Evolutionary conservation across 139 green algal species (phyloP).

Genomic region (Chlorella sp.): DNA sequence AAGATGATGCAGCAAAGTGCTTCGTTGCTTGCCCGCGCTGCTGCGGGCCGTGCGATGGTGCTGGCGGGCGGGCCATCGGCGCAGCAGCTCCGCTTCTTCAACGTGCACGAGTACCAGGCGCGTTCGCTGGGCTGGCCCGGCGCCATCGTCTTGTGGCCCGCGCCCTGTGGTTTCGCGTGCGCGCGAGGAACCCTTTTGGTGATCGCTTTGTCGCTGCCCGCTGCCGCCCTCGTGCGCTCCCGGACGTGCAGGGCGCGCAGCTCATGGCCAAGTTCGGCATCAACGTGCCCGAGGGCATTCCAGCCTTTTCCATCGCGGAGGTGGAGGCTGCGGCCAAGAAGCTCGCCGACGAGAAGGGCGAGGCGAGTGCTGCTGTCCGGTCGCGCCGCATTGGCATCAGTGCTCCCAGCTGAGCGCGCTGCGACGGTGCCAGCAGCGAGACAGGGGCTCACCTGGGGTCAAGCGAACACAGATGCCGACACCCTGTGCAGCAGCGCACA

Average conservation of each 20-base stretch:
- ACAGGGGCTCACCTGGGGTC: neutral
- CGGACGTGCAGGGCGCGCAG: constrained; percentile 83
- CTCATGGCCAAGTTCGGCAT: constrained; percentile 91
- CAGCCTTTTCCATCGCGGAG: constrained; percentile 69
- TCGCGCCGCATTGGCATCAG: too few relatives aligned
- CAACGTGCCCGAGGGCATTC: constrained; percentile 85
- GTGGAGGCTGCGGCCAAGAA: constrained; percentile 63
- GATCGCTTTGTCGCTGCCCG: neutral
- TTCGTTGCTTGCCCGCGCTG: too few relatives aligned
- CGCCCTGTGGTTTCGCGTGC: neutral
- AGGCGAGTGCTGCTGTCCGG: too few relatives aligned
- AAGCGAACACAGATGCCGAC: neutral
- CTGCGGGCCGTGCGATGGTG: too few relatives aligned
- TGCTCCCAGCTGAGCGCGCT: too few relatives aligned
- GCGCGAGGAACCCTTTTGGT: neutral
- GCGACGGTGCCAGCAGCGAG: too few relatives aligned
- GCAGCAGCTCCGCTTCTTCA: constrained; percentile 69
- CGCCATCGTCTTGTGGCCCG: neutral
- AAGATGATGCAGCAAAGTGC: too few relatives aligned
- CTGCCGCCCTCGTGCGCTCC: neutral
- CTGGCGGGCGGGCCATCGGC: too few relatives aligned
- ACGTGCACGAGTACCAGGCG: constrained; percentile 96
- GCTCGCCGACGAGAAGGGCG: constrained; percentile 60
- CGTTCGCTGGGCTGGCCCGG: neutral
- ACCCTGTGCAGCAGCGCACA: neutral